These are phyloP conservation scores for Conticribra weissflogii DNA, from an alignment of 108 stramenopile genomes.

Conservation along the genomic window DNA sequence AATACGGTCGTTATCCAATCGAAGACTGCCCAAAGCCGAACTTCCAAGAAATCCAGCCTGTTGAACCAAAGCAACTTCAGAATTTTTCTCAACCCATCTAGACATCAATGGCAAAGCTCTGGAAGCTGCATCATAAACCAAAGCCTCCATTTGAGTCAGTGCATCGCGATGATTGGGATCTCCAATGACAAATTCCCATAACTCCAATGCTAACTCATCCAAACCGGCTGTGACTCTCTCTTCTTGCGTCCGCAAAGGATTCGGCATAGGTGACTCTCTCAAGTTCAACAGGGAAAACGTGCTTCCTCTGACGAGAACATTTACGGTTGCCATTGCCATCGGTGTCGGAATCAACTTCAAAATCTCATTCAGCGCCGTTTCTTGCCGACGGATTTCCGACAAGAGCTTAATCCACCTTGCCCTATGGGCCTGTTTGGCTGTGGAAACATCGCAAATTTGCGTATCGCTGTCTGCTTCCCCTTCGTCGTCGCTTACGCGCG, in stretches of 20 bases:
- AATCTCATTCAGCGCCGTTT: slow-evolving; percentile 31
- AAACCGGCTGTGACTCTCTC: slow-evolving; percentile 30
- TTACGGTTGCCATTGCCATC: background rate
- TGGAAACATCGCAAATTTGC: slow-evolving; percentile 8
- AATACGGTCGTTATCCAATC: slow-evolving; percentile 22
- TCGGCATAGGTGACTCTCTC: background rate
- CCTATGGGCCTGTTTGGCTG: slow-evolving; percentile 13
- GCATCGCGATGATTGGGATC: slow-evolving; percentile 23
- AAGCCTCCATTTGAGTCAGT: slow-evolving; percentile 18
- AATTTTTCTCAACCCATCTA: slow-evolving; percentile 13
- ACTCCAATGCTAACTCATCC: slow-evolving; percentile 40
- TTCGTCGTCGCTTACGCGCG: background rate
- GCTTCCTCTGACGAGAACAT: slow-evolving; percentile 25
- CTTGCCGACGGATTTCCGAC: slow-evolving; percentile 41
- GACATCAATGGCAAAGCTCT: slow-evolving; percentile 33
- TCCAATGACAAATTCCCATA: slow-evolving; percentile 17
- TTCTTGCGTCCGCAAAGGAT: background rate
- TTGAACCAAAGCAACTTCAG: slow-evolving; percentile 10
- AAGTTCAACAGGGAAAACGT: slow-evolving; percentile 35
- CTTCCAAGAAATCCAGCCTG: slow-evolving; percentile 25
- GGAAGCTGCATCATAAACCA: slow-evolving; percentile 34
- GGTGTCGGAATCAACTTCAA: slow-evolving; percentile 16
- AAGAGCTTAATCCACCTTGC: slow-evolving; percentile 36
- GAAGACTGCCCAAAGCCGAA: slow-evolving; percentile 18
- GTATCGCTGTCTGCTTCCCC: too few relatives aligned